Percentiles rank a stretch among this genome's conserved stretches.
These are phyloP conservation scores for Apophysomyces elegans DNA, from an alignment of 371 early-diverging fungal species.

Conservation along the genomic window DNA sequence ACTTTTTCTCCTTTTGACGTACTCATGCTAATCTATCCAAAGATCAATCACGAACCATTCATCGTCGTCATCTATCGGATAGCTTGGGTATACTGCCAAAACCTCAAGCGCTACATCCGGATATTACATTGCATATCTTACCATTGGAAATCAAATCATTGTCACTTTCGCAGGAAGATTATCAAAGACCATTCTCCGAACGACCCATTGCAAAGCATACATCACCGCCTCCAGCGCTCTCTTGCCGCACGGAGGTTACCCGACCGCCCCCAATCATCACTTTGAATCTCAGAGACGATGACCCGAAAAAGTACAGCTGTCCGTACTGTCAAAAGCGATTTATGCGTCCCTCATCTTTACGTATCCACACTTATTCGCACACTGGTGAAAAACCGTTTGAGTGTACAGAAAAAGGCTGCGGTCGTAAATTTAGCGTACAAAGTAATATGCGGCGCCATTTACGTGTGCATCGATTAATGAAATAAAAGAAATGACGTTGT, in stretches of 20 bases:
- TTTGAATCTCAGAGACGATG: background rate
- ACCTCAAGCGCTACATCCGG: background rate
- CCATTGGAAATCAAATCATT: conserved; percentile 4
- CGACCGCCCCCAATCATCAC: background rate
- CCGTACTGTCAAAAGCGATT: conserved; percentile 70
- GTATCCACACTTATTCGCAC: conserved; percentile 74
- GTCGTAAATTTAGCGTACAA: conserved; percentile 73
- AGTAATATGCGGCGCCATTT: conserved; percentile 79
- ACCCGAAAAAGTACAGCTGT: conserved; percentile 61
- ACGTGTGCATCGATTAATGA: conserved; percentile 14
- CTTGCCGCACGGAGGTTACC: background rate
- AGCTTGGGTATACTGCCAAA: background rate
- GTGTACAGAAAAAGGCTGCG: conserved; percentile 69
- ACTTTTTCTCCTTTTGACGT: background rate
- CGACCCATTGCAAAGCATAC: background rate
- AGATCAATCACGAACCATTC: conserved; percentile 1
- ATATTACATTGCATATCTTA: background rate
- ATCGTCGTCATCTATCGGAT: conserved; percentile 5
- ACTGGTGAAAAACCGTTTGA: conserved; percentile 79
- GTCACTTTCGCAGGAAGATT: background rate
- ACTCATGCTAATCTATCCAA: background rate
- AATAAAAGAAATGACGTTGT: background rate
- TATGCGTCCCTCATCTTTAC: conserved; percentile 72
- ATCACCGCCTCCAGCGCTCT: background rate
- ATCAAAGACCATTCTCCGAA: background rate